These are phyloP conservation scores for Medicago lupulina DNA, from an alignment of 306 rosid genomes.

Conservation along the genomic window DNA sequence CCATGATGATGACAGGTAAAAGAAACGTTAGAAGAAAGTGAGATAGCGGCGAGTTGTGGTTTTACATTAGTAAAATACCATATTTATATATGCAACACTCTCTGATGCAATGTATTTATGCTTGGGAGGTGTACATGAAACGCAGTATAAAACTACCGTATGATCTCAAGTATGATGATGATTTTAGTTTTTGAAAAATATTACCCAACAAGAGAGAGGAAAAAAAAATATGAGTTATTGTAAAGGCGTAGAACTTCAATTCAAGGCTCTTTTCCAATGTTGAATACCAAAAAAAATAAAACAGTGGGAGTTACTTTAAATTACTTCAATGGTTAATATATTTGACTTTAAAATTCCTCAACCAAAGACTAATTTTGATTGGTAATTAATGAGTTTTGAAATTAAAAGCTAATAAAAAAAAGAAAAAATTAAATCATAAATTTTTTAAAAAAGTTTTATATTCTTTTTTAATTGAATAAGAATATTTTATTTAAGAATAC, in stretches of 20 bases:
- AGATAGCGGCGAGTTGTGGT: background rate
- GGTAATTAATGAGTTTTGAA: background rate
- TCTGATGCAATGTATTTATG: background rate
- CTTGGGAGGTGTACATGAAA: background rate
- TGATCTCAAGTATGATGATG: background rate
- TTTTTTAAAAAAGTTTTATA: background rate
- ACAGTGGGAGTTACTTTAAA: background rate
- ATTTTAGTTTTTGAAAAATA: background rate
- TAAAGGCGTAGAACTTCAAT: background rate
- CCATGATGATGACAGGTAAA: background rate
- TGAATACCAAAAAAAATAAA: background rate
- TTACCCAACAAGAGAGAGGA: background rate
- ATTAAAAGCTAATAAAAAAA: background rate
- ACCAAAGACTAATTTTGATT: background rate
- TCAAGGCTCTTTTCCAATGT: background rate
- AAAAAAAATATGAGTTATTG: background rate
- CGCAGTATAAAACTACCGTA: background rate
- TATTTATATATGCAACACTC: background rate
- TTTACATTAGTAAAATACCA: background rate
- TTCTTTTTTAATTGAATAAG: background rate
- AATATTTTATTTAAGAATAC: background rate
- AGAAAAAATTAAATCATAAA: background rate
- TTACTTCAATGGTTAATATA: background rate
- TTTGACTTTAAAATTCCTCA: background rate
- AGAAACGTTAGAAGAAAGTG: too few relatives aligned